Evolutionary conservation across 2,329 filamentous ascomycete genomes (phyloP), one percentile per base, ranked within the genome.

Genomic region (Talaromyces islandicus): DNA sequence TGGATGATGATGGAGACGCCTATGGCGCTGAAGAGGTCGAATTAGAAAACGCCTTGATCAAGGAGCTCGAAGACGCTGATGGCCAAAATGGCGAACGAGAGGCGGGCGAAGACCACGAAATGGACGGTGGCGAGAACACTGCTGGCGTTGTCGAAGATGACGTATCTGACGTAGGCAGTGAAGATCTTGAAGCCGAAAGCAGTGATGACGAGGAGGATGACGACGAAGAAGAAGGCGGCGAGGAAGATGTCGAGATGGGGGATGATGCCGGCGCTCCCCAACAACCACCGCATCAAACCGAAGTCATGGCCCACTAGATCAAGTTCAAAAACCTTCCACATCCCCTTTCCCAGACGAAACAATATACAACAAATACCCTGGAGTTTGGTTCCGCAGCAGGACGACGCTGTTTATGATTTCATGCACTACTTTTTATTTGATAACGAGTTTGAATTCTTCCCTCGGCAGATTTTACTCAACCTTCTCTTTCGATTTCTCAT

Each of bases 11-110:
- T 67, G 84, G 82, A 59, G 88, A 90, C 27, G 85, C 89, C 66
- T 99, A 99, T 71, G 94, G 93, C 64, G 91, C 90, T 24, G 94
- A 97, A 59, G 93, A 96, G 75, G 86, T 85, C 17, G 91, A 91
- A 54, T 88, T 88, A 38, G 86, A 88, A 64, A 85, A 88, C 57
- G 85, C 78, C 4, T 83, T 80, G 9, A 81, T 84, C 59, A 78
- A 74, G 60, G 83, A 80, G 56, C 77, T 80, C 30, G 79, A 77
- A 54, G 78, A 76, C 5, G 78, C 77, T 29, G 81, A 80, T 60
- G 78, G 76, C 52, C 71, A 72, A 30, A 70, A 71, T 41, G 74
- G 71, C 21, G 88, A 88, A 60, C 89, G 92, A 66, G 71, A 71
- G 21, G 70, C 71, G 35, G 74, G 71, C 19, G 88, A 88, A 60